Conservation (phyloP, 1,284 basidiomycete genomes). For the Tilletia caries region DNA sequence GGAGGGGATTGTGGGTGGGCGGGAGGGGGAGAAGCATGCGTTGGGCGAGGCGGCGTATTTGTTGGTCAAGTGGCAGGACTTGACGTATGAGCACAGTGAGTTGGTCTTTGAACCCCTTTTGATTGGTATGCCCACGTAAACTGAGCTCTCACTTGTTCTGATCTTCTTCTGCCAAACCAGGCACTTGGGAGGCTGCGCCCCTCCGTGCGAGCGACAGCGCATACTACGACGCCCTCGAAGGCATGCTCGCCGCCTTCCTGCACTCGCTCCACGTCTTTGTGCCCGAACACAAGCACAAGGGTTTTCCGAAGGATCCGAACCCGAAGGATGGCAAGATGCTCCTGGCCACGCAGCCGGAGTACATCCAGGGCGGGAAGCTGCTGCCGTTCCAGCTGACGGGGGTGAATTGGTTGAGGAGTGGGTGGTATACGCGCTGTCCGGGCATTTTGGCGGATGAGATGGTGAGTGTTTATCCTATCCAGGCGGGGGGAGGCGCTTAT, state of each 20-base stretch:
- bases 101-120: slow-evolving; percentile 18
- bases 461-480: slow-evolving; percentile 60
- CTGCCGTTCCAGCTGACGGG: slow-evolving; percentile 69
- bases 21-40: slow-evolving; percentile 24
- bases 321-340: slow-evolving; percentile 23
- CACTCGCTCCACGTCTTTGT: slow-evolving; percentile 66
- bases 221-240: slow-evolving; percentile 64
- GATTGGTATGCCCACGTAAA: slow-evolving; percentile 8
- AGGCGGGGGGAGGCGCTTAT: too few relatives aligned
- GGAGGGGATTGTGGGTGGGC: background rate
- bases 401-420: slow-evolving; percentile 73
- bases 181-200: slow-evolving; percentile 80
- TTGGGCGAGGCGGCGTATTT: slow-evolving; percentile 26
- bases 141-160: slow-evolving; percentile 20
- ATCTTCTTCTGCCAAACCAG: too few relatives aligned
- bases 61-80: slow-evolving; percentile 76
- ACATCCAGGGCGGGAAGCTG: slow-evolving; percentile 56
- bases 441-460: slow-evolving; percentile 98
- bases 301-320: slow-evolving; percentile 8
- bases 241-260: slow-evolving; percentile 67
- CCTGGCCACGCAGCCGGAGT: slow-evolving; percentile 55
- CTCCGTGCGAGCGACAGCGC: slow-evolving; percentile 63
- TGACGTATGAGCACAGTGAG: slow-evolving; percentile 81
- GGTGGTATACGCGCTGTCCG: slow-evolving; percentile 27
- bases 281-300: slow-evolving; percentile 56